A percentile compares a stretch with the other conserved stretches of the same genome.
Conservation (phyloP, 2,329 filamentous ascomycete genomes). For the Fusarium sp. region DNA sequence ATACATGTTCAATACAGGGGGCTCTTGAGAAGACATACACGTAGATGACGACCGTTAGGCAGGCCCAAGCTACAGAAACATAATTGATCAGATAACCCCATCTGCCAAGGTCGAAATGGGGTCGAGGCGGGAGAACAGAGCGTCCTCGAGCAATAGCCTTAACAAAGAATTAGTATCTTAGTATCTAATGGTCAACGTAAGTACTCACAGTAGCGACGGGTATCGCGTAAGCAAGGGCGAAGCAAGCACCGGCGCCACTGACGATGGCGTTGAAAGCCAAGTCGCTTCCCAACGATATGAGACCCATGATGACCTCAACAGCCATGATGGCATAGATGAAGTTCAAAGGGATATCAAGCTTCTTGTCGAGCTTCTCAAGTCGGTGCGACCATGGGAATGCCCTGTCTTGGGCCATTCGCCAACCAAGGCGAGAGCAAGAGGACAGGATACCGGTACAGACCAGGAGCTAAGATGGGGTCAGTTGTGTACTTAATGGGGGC, state of each 20-base stretch:
- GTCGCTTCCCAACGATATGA: conserved; percentile 22
- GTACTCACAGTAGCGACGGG: conserved; percentile 13
- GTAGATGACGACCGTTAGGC: conserved; percentile 8
- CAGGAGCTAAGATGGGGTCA: conserved; percentile 4
- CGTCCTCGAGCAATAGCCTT: conserved; percentile 16
- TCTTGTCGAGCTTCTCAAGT: conserved; percentile 3
- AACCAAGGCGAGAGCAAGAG: conserved; percentile 22
- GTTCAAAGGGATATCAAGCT: conserved; percentile 12
- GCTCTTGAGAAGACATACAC: neutral
- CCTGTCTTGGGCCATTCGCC: conserved; percentile 25
- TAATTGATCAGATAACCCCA: conserved; percentile 23
- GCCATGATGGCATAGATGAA: conserved; percentile 14
- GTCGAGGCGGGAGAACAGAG: conserved; percentile 5
- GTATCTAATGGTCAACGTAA: fast-evolving
- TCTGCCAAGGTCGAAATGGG: conserved; percentile 17
- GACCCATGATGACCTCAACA: conserved; percentile 10
- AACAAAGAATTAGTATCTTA: neutral
- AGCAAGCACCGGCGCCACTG: conserved; percentile 10
- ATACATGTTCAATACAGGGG: fast-evolving
- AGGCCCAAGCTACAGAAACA: conserved; percentile 14
- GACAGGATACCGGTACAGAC: conserved; percentile 16
- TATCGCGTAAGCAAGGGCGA: conserved; percentile 12
- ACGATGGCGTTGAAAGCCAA: conserved; percentile 25
- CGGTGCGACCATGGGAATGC: conserved; percentile 22
- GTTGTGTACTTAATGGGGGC: fast-evolving